Evolutionary conservation across 2,329 filamentous ascomycete genomes (phyloP), one percentile per base, ranked within the genome.

Genomic region (Exophiala lecanii-corni): DNA sequence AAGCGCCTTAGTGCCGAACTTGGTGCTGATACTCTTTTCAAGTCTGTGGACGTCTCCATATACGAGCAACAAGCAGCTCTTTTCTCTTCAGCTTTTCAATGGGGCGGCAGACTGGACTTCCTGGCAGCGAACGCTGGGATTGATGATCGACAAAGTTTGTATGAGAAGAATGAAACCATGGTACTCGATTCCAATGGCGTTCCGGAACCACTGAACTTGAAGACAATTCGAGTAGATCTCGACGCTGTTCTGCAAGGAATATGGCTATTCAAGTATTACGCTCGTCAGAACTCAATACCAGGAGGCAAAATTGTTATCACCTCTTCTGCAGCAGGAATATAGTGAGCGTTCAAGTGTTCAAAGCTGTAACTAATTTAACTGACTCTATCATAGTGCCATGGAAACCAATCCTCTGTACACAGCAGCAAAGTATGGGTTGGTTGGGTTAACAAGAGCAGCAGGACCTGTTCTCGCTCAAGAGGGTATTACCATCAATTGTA

Each of bases 401-500:
- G 30, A 32, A 32, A 32, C 5, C 30, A 32, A 32, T 32, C 33
- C 33, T 12, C 18, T 18, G 16, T 42, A 42, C 17, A 25, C 31
- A 9, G 20, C 39, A 4, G 30, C 39, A 21, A 42, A 42, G 20
- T 25, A 42, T 36, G 39, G 30, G 18, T 19, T 42, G 30, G 21
- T 42, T 10, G 39, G 39, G 53, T 61, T 81, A 33, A 77, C 73
- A 6, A 72, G 66, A 55, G 68, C 68, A 2, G 75, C 79, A 47
- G 76, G 71, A 2, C 67, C 70, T 38, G 64, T 66, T 1, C 79
- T 78, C 59, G 72, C 70, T 1, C 55, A 64, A 3, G 54, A 65
- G 35, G 69, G 68, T 3, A 77, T 81, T 43, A 71, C 76, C 36
- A 74, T 81, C 58, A 81, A 81, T 54, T 75, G 74, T 2, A 71